Evolutionary conservation across 768 basidiomycete genomes (phyloP), one percentile per base, ranked within the genome.

Genomic region (Solioccasus polychromus): DNA sequence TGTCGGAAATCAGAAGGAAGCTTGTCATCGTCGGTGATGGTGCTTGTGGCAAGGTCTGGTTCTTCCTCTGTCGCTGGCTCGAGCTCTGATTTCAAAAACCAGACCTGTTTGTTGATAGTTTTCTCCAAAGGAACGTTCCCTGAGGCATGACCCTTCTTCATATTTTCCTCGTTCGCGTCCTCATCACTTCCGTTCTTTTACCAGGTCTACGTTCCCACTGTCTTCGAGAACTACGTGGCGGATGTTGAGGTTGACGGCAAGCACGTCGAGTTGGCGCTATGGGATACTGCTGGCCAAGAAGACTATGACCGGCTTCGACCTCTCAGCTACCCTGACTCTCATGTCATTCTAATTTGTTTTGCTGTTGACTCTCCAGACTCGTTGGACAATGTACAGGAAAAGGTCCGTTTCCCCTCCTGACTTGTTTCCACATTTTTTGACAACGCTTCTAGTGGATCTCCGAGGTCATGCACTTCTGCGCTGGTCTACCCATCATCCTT

Each of bases 271-370:
- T 78, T 99, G 60, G 95, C 96, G 23, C 74, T 99, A 59, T 98
- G 96, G 96, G 96, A 98, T 94, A 98, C 96, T 42, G 95, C 96
- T 26, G 96, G 96, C 43, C 95, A 98, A 69, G 95, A 97, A 72
- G 96, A 98, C 69, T 98, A 98, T 69, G 96, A 98, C 71, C 90
- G 95, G 60, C 90, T 99, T 57, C 82, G 96, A 45, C 96, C 96
- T 50, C 82, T 99, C 64, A 91, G 88, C 60, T 99, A 99, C 73
- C 95, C 95, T 45, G 95, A 98, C 73, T 94, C 92, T n/a, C 94
- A 99, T 67, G 94, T 99, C 69, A 98, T 99, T 74, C 82, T 98
- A 57, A 96, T 99, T 71, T 97, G 95, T 69, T 99, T 96, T 69
- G 93, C 96, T 34, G 84, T 98, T 57, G 96, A 99, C 76, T 92